These are phyloP conservation scores for Tagetes erecta DNA, from an alignment of 129 eudicot species.

Conservation along the genomic window DNA sequence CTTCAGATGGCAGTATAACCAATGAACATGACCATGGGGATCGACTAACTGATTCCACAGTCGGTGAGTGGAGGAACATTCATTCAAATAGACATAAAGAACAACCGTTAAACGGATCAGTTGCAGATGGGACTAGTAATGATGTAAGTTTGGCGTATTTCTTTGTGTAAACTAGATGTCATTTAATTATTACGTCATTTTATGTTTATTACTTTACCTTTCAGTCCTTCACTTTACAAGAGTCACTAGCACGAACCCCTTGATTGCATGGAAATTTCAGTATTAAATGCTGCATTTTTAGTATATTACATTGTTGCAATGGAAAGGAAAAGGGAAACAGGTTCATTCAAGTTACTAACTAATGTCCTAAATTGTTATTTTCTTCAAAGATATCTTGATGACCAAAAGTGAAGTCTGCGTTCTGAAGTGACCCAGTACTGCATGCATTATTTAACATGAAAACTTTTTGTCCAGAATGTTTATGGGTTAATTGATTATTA, in stretches of 20 bases:
- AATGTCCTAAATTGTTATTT: background rate
- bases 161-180: background rate
- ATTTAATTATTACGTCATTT: background rate
- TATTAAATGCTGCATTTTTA: background rate
- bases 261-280: background rate
- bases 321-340: constrained; percentile 2
- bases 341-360: background rate
- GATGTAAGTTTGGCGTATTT: constrained; percentile 56
- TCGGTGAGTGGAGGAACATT: constrained; percentile 42
- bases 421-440: background rate
- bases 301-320: background rate
- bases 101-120: constrained; percentile 60
- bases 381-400: background rate
- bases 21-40: constrained; percentile 66
- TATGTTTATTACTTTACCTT: background rate
- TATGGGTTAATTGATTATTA: background rate
- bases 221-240: constrained; percentile 2
- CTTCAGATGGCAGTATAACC: constrained; percentile 61
- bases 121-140: constrained; percentile 46
- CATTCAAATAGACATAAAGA: constrained; percentile 67
- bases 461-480: background rate
- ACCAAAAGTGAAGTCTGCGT: background rate
- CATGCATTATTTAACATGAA: background rate
- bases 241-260: background rate
- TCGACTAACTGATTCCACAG: constrained; percentile 49